phyloP scores from a whole-genome alignment of 108 stramenopile species.

The Mediolabrus comicus region DNA sequence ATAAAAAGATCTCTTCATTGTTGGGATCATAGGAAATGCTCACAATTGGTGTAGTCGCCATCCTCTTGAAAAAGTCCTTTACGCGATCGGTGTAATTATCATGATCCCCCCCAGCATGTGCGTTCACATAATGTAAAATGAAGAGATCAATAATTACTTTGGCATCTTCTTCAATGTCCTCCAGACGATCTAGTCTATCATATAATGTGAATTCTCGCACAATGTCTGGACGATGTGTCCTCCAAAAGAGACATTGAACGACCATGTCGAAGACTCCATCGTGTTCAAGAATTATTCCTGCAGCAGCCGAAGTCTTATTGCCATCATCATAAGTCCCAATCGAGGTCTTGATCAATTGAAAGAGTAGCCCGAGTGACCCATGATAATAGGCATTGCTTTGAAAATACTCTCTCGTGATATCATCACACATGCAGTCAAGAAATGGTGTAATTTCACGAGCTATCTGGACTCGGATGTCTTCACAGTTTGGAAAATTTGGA shows the following conservation, averaged over 20 bases:
- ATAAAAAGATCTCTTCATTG: neutral
- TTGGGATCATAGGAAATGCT: neutral
- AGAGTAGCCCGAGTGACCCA: neutral
- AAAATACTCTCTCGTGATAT: neutral
- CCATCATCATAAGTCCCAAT: neutral
- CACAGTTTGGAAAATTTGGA: too few relatives aligned
- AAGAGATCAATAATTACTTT: neutral
- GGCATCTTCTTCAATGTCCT: neutral
- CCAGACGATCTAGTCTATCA: too few relatives aligned
- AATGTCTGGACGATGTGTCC: neutral
- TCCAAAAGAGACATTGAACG: neutral
- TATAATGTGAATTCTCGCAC: neutral
- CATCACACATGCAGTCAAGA: neutral
- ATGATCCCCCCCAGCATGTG: neutral
- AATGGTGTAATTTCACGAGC: too few relatives aligned
- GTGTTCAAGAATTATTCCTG: neutral
- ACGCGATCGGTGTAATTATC: neutral
- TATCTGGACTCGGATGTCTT: too few relatives aligned
- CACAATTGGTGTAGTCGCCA: neutral
- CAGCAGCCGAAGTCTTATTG: too few relatives aligned
- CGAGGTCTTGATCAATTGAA: neutral
- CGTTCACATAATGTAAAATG: too few relatives aligned
- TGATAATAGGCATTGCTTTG: neutral
- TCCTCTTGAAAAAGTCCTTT: neutral
- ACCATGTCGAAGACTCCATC: neutral